Evolutionary conservation across 768 basidiomycete genomes (phyloP).

Genomic region (Kwoniella bestiolae): DNA sequence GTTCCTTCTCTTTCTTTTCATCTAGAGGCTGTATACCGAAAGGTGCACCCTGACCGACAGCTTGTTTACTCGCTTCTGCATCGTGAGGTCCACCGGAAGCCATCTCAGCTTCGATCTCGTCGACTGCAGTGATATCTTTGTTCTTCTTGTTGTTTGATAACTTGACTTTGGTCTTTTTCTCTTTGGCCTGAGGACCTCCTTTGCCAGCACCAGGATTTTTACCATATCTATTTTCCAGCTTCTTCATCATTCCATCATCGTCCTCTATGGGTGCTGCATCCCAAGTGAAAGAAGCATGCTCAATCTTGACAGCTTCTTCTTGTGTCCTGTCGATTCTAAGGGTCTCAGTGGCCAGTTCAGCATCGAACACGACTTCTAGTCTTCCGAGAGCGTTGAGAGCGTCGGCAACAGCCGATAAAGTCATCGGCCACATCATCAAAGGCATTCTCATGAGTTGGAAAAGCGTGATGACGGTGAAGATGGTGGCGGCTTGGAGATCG

Average conservation of each 20-base stretch:
- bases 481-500: constrained; percentile 62
- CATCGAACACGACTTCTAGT: constrained; percentile 78
- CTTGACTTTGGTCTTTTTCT: constrained; percentile 12
- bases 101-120: constrained; percentile 45
- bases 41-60: constrained; percentile 31
- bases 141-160: constrained; percentile 47
- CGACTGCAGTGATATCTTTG: constrained; percentile 44
- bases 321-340: constrained; percentile 65
- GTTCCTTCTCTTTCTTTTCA: constrained; percentile 20
- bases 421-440: constrained; percentile 68
- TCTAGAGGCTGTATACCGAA: constrained; percentile 16
- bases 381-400: constrained; percentile 79
- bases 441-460: constrained; percentile 84
- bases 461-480: constrained; percentile 82
- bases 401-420: constrained; percentile 76
- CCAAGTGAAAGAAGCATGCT: constrained; percentile 81
- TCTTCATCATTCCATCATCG: constrained; percentile 51
- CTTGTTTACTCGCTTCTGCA: constrained; percentile 41
- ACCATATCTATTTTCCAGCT: constrained; percentile 17
- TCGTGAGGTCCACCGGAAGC: constrained; percentile 26
- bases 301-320: constrained; percentile 69
- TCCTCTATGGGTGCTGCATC: constrained; percentile 65
- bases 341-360: constrained; percentile 71
- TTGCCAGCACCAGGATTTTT: constrained; percentile 16
- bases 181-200: not conserved